These are phyloP conservation scores for Candida caryicola DNA, from an alignment of 805 yeast species.

Conservation along the genomic window DNA sequence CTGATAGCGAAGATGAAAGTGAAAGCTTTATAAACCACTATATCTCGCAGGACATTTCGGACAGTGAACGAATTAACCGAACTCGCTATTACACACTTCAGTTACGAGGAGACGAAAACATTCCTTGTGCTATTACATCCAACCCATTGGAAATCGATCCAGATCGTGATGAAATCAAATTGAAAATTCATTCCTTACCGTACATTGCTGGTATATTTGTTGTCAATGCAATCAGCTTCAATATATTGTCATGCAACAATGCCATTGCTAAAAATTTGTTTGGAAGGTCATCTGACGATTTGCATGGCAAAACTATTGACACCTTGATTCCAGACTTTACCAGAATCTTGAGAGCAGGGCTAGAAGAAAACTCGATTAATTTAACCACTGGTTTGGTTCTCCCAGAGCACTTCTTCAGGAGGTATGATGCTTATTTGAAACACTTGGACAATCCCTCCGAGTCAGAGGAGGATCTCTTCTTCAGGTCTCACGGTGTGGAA, in stretches of 20 bases:
- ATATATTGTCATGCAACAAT: slow-evolving; percentile 69
- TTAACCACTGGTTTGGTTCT: slow-evolving; percentile 67
- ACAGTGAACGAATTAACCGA: slow-evolving; percentile 43
- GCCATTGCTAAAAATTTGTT: slow-evolving; percentile 77
- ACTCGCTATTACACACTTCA: slow-evolving; percentile 61
- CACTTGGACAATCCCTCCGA: slow-evolving; percentile 13
- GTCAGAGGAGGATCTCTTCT: slow-evolving; percentile 50
- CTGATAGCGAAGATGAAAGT: slow-evolving; percentile 7
- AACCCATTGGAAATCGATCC: slow-evolving; percentile 51
- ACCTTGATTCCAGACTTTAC: slow-evolving; percentile 62
- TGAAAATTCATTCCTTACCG: slow-evolving; percentile 75
- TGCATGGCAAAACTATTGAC: slow-evolving; percentile 45
- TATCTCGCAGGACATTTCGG: slow-evolving; percentile 21
- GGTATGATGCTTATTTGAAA: slow-evolving; percentile 48
- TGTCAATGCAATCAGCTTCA: slow-evolving; percentile 48
- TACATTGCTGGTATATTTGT: slow-evolving; percentile 86
- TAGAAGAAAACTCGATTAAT: slow-evolving; percentile 22
- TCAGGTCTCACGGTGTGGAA: slow-evolving; percentile 62
- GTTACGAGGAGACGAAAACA: slow-evolving; percentile 41
- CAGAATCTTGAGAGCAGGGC: slow-evolving; percentile 41
- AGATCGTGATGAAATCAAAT: slow-evolving; percentile 42
- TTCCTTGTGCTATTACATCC: slow-evolving; percentile 75
- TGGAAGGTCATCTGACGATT: slow-evolving; percentile 57
- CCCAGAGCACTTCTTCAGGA: slow-evolving; percentile 89
- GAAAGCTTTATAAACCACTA: slow-evolving; percentile 15